Conservation (phyloP, 768 basidiomycete species). For the Leucosporidium scottii region DNA sequence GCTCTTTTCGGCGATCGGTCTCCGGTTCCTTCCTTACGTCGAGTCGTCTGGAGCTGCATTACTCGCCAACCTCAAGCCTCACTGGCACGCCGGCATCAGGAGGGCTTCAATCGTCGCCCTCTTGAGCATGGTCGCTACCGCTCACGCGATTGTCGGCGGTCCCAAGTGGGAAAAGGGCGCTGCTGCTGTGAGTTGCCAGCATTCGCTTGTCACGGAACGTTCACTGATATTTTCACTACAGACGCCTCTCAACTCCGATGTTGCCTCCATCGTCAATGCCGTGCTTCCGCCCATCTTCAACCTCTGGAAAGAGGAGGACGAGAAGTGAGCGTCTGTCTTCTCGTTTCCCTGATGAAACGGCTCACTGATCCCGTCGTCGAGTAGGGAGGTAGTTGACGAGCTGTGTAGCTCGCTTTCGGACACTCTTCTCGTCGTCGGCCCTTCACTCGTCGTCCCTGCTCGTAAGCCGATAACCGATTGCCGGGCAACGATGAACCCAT, state of each 20-base stretch:
- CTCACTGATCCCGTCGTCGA: too few relatives aligned
- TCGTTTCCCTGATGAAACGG: too few relatives aligned
- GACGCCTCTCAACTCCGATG: constrained; percentile 48
- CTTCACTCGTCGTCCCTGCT: constrained; percentile 64
- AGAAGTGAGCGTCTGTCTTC: constrained; percentile 51
- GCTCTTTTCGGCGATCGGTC: constrained; percentile 70
- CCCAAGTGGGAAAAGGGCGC: constrained; percentile 75
- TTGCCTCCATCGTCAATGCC: constrained; percentile 71
- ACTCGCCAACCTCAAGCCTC: constrained; percentile 71
- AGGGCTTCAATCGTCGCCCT: constrained; percentile 84
- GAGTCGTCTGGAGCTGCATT: constrained; percentile 74
- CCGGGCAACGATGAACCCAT: too few relatives aligned
- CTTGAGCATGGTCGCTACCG: constrained; percentile 78
- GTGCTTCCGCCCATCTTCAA: constrained; percentile 68
- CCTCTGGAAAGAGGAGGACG: constrained; percentile 89
- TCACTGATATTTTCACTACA: neutral
- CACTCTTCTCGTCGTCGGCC: constrained; percentile 84
- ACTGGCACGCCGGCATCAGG: constrained; percentile 88
- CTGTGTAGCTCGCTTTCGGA: constrained; percentile 84
- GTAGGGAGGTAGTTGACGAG: constrained; percentile 72
- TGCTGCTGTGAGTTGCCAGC: constrained; percentile 10
- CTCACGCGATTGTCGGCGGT: constrained; percentile 78
- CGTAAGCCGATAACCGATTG: constrained; percentile 51
- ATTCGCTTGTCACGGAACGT: too few relatives aligned
- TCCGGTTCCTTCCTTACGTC: constrained; percentile 83